Evolutionary conservation across 2,329 filamentous ascomycete species (phyloP).

Genomic region (Didymella glomerata): DNA sequence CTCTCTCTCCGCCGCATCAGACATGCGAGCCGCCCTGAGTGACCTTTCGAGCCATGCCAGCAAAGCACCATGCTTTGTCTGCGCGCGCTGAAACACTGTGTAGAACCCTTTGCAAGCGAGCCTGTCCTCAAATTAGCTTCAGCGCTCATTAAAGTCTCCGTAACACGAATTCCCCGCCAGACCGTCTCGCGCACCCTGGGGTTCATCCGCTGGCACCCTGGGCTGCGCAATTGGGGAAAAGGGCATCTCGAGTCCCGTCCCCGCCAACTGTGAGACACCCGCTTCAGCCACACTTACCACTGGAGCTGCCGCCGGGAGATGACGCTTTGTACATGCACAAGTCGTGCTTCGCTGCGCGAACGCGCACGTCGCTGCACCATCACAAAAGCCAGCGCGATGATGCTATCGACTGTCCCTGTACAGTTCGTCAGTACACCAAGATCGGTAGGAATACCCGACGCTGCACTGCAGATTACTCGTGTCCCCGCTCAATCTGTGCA

Average conservation of each 20-base stretch:
- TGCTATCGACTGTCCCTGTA: constrained; percentile 69
- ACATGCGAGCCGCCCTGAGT: constrained; percentile 41
- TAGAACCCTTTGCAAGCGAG: constrained; percentile 75
- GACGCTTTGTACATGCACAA: constrained; percentile 52
- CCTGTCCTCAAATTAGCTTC: constrained; percentile 55
- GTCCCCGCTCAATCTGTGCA: constrained; percentile 25
- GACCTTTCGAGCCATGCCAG: constrained; percentile 70
- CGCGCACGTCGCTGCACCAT: constrained; percentile 67
- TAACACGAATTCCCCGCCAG: constrained; percentile 25
- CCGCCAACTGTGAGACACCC: constrained; percentile 36
- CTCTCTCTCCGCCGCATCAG: constrained; percentile 39
- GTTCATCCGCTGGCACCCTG: constrained; percentile 16
- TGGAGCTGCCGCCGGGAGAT: constrained; percentile 68
- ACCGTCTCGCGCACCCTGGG: constrained; percentile 30
- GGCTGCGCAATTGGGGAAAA: constrained; percentile 15
- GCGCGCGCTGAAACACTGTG: constrained; percentile 72
- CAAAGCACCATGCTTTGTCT: constrained; percentile 71
- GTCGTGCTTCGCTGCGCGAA: constrained; percentile 47
- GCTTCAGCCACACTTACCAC: constrained; percentile 62
- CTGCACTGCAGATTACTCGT: constrained; percentile 26
- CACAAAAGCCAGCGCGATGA: constrained; percentile 70
- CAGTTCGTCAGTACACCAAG: constrained; percentile 29
- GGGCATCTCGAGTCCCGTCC: constrained; percentile 12
- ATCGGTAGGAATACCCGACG: constrained; percentile 23
- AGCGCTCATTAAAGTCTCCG: constrained; percentile 20